These are phyloP conservation scores for Selaginella tamariscina DNA, from an alignment of 75 land plant genomes.

Conservation along the genomic window DNA sequence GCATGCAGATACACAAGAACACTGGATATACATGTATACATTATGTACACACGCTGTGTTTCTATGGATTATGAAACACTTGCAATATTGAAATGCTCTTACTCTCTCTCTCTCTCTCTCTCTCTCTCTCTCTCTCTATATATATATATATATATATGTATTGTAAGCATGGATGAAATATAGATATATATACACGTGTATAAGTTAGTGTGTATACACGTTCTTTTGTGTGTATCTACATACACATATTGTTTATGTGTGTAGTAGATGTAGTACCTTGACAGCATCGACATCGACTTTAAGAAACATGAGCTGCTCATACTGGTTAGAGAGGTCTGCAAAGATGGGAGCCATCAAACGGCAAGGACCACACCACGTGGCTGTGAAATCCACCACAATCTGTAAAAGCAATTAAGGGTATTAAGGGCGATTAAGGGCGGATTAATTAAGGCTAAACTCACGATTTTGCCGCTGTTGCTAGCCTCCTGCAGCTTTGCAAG, in stretches of 20 bases:
- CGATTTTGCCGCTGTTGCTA: conserved; percentile 15
- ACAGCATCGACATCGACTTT: conserved; percentile 9
- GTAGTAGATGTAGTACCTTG: background rate
- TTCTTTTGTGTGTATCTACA: background rate
- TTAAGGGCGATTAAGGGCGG: background rate
- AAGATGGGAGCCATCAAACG: background rate
- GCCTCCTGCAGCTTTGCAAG: conserved; percentile 20
- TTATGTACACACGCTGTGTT: no score
- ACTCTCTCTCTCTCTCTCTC: background rate
- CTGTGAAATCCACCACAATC: conserved; percentile 13
- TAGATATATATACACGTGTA: no score
- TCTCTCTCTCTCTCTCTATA: background rate
- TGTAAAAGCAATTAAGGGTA: conserved; percentile 24
- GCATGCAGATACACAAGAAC: no score
- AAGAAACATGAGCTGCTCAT: conserved; percentile 7
- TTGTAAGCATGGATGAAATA: background rate
- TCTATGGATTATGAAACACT: no score
- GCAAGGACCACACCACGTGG: conserved; percentile 9
- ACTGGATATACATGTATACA: no score
- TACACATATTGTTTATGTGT: background rate
- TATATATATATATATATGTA: background rate
- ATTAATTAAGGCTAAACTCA: conserved; percentile 11
- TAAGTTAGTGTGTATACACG: no score
- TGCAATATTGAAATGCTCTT: no score
- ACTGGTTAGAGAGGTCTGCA: background rate